These are phyloP conservation scores for Heimioporus punctisporus DNA, from an alignment of 1,284 basidiomycete genomes.

Conservation along the genomic window DNA sequence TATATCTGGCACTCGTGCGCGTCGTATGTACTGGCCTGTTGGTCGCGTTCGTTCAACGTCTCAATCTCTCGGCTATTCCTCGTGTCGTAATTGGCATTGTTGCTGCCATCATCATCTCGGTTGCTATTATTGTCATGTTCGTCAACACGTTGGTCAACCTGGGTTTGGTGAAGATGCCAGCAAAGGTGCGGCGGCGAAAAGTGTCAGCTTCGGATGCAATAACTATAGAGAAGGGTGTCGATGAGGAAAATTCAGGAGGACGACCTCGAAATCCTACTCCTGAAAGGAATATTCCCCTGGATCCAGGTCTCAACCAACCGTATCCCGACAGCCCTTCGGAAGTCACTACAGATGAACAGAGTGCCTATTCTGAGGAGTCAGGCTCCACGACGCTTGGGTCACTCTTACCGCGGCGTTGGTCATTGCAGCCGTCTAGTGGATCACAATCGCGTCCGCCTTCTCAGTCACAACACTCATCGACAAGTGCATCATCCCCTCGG, in stretches of 20 bases:
- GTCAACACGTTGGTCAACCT: constrained; percentile 56
- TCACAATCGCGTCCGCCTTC: constrained; percentile 37
- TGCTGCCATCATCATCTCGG: constrained; percentile 59
- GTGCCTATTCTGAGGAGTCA: constrained; percentile 36
- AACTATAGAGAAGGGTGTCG: constrained; percentile 32
- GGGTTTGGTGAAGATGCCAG: constrained; percentile 34
- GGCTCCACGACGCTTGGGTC: constrained; percentile 44
- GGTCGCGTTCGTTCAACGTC: constrained; percentile 65
- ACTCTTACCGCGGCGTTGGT: constrained; percentile 46
- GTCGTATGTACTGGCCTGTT: constrained; percentile 64
- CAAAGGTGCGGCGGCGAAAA: constrained; percentile 12
- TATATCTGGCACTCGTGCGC: constrained; percentile 64
- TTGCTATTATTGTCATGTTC: constrained; percentile 61
- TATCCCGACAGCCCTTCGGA: constrained; percentile 41
- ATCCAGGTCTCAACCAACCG: constrained; percentile 42
- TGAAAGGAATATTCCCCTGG: constrained; percentile 44
- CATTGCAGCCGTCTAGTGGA: constrained; percentile 41
- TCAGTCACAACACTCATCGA: constrained; percentile 34
- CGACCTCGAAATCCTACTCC: constrained; percentile 60
- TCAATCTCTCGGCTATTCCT: constrained; percentile 67
- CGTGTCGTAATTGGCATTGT: constrained; percentile 77
- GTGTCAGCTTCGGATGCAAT: constrained; percentile 12
- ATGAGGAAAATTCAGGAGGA: constrained; percentile 15
- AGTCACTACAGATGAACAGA: constrained; percentile 31
- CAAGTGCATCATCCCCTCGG: constrained; percentile 32